These are phyloP conservation scores for Acanthamoeba sp. DNA, from an alignment of 208 protist species.

Conservation along the genomic window DNA sequence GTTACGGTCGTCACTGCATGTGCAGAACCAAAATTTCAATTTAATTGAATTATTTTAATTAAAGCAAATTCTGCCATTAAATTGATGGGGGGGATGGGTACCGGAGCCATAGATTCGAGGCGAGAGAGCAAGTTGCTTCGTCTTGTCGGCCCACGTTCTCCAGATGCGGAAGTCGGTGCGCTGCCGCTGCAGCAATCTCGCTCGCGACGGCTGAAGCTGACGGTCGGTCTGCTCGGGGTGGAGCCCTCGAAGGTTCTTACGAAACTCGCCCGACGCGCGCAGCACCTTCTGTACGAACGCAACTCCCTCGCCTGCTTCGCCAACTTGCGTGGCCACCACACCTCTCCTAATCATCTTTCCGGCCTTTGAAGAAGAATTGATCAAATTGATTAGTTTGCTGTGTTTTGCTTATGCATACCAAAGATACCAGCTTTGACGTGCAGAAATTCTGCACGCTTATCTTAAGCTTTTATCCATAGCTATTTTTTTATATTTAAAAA, in stretches of 20 bases:
- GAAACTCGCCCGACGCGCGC: too few relatives aligned
- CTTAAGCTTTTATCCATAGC: too few relatives aligned
- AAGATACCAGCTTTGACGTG: too few relatives aligned
- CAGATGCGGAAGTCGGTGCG: conserved; percentile 41
- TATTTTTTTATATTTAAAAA: too few relatives aligned
- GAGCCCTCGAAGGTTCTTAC: background rate
- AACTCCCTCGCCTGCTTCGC: background rate
- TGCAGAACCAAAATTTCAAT: background rate
- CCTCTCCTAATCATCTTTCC: background rate
- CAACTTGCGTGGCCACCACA: background rate
- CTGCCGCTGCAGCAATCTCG: conserved; percentile 6
- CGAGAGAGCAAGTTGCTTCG: conserved; percentile 43
- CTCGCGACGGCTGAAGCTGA: conserved; percentile 1
- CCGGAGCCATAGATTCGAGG: conserved; percentile 38
- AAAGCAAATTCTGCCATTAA: too few relatives aligned
- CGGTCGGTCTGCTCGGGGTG: conserved; percentile 12
- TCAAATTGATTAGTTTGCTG: too few relatives aligned
- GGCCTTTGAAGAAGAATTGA: too few relatives aligned
- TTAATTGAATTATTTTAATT: background rate
- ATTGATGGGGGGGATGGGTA: background rate
- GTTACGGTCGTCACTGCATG: conserved; percentile 13
- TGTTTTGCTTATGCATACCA: background rate
- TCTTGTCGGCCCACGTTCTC: conserved; percentile 46
- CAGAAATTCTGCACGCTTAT: too few relatives aligned
- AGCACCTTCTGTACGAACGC: background rate